Conservation (phyloP, 495 filamentous ascomycete genomes). For the Acidomyces sp. region DNA sequence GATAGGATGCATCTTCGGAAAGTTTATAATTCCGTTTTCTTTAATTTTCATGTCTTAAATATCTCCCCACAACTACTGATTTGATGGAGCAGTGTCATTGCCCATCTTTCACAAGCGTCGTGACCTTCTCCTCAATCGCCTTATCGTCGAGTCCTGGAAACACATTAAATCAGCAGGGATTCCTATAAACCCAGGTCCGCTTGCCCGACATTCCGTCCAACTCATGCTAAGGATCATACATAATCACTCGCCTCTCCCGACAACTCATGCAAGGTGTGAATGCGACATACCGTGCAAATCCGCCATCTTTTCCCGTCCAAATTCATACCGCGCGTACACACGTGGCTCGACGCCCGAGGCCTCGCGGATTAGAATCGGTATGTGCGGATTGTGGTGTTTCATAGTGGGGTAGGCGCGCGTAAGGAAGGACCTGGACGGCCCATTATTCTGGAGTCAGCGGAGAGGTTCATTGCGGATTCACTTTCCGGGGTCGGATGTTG, state of each 20-base stretch:
- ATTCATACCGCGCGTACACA: constrained; percentile 85
- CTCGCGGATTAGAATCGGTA: constrained; percentile 88
- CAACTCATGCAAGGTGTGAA: not conserved
- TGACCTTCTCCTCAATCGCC: constrained; percentile 81
- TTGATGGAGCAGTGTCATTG: too few species aligned
- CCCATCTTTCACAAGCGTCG: constrained; percentile 58
- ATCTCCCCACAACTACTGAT: too few species aligned
- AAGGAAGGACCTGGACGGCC: constrained; percentile 60
- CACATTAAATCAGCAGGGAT: constrained; percentile 9
- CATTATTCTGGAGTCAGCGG: not conserved
- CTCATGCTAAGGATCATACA: not conserved
- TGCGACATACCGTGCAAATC: constrained; percentile 54
- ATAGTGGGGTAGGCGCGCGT: constrained; percentile 89
- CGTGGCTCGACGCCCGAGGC: constrained; percentile 66
- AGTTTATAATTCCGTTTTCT: too few species aligned
- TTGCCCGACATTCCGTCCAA: not conserved
- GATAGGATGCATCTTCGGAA: too few species aligned
- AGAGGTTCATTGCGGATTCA: not conserved
- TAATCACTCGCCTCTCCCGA: not conserved
- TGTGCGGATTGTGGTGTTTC: constrained; percentile 97
- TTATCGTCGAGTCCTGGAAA: constrained; percentile 67
- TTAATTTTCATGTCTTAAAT: too few species aligned
- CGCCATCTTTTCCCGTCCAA: constrained; percentile 79
- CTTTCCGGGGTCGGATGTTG: too few species aligned
- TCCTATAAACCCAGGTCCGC: not conserved